phyloP scores from a whole-genome alignment of 176 grass and related monocot genomes.

The Carex myosuroides region DNA sequence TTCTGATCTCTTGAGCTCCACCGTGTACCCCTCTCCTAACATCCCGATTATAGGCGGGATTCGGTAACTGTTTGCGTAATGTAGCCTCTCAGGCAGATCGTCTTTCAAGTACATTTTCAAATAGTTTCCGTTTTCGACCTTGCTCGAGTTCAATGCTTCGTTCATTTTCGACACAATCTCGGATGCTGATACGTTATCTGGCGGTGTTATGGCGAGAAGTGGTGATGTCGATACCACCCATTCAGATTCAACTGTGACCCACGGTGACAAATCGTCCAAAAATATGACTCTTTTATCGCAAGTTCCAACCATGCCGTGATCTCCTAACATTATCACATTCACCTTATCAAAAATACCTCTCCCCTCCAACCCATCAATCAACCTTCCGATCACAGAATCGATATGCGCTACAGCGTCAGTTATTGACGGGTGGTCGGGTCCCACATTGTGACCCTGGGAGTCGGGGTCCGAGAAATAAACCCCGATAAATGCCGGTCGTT shows the following conservation, averaged over 20 bases:
- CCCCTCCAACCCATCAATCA: constrained; percentile 61
- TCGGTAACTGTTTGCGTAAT: constrained; percentile 61
- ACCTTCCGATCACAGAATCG: constrained; percentile 54
- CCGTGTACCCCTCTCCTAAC: constrained; percentile 68
- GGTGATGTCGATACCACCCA: constrained; percentile 63
- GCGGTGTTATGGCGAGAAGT: constrained; percentile 59
- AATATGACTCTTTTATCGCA: constrained; percentile 65
- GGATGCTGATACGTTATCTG: constrained; percentile 29
- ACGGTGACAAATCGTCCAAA: constrained; percentile 57
- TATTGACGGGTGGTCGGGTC: constrained; percentile 66
- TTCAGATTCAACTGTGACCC: constrained; percentile 43
- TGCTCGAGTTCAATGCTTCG: constrained; percentile 59
- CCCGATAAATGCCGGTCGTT: constrained; percentile 49
- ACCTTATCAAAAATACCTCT: constrained; percentile 80
- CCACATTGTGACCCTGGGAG: constrained; percentile 70
- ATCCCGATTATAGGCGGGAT: constrained; percentile 78
- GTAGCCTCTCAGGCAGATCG: constrained; percentile 54
- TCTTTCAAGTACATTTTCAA: constrained; percentile 83
- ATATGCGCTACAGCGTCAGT: constrained; percentile 50
- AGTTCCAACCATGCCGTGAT: constrained; percentile 88
- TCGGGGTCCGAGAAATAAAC: constrained; percentile 93
- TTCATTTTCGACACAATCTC: constrained; percentile 86
- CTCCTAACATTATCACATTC: constrained; percentile 62
- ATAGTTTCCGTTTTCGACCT: constrained; percentile 56
- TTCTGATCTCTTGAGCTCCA: constrained; percentile 38